Evolutionary conservation across 2,329 filamentous ascomycete species (phyloP), one percentile per base, ranked within the genome.

Genomic region (Phaeosphaeriaceae sp.): DNA sequence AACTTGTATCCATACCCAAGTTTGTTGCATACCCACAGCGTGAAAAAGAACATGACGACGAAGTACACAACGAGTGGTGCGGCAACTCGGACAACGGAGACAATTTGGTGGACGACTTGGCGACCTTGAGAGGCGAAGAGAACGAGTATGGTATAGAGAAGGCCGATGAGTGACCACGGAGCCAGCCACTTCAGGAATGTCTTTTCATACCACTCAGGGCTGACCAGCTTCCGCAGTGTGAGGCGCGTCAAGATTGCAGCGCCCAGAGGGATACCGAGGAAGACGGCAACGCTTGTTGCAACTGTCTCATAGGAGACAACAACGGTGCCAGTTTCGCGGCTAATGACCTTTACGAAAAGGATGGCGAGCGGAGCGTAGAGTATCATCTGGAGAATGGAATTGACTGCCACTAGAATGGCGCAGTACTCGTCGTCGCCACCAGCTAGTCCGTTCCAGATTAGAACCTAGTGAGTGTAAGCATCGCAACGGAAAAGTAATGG

Each of bases 31-130:
- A 84, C 71, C 16, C 75, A 74, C 2, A 92, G 75, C 0, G 89
- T 92, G 1, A 78, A 62, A 47, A 84, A 83, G 75, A 94, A 94
- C 46, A 92, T 82, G 50, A 86, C 68, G 2, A 83, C 60, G 62
- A 94, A 95, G 66, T 94, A 95, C 0, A 92, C 84, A 1, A 92
- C 68, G 30, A 95, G 76, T 0, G 90, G 90, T 0, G 89, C 89
- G 0, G 87, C 85, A 0, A 94, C 89, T 1, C 90, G 80, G 4
- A 92, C 76, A 1, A 95, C 90, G 0, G 87, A 87, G 1, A 91
- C 86, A 50, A 93, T 88, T 70, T 93, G 89, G 58, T 89, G 85
- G 1, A 92, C 85, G 1, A 94, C 89, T 39, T 86, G 85, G 15
- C 76, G 73, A 3, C 89, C 89, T 64, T 94, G 90, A 0, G 85